Base-by-base conservation (phyloP, 2,329 filamentous ascomycete genomes). In the Fusarium longipes region DNA sequence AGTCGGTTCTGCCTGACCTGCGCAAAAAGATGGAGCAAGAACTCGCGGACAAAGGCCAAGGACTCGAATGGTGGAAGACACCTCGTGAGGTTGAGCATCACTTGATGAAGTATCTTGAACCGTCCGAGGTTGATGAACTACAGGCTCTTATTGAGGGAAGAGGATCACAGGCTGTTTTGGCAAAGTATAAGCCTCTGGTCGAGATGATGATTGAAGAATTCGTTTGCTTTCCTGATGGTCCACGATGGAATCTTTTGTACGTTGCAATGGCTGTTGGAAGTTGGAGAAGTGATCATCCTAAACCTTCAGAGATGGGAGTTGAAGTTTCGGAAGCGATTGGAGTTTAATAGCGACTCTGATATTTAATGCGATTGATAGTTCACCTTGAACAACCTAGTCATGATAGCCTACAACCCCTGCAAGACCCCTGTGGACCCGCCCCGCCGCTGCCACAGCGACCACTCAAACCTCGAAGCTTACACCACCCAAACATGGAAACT, bases 151-250 rank as follows among this genome's bases (percentile, higher is more conserved):
- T 73, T 0, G 59, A 74, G 43, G 72, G 72, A 1, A 61, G 61
- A 10, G 70, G 70, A 0, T 56, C 69, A 0, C 53, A 54, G 8
- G 42, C 39, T n/a, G 36, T 53, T 4, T 8, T 68, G 24, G 25
- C 12, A 22, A 66, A 48, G 42, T 73, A 64, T 20, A 56, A 53
- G 17, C 58, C 62, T 2, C 35, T 73, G 38, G 57, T 73, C 5
- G 63, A 73, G 25, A 47, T 57, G 25, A 39, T 73, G 33, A 50
- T 71, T 40, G 20, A 60, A 7, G 68, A 61, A 9, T 72, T 71
- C 45, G 72, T 74, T 25, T 74, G 73, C 32, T 75, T 75, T 52
- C 51, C 65, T 2, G 66, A 72, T 54, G 70, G 70, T 1, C 71
- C 71, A 20, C 55, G 70, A 25, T 73, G 71, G 71, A 71, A 73